phyloP scores from a whole-genome alignment of 352 stramenopile species.

The Phytopythium vexans region DNA sequence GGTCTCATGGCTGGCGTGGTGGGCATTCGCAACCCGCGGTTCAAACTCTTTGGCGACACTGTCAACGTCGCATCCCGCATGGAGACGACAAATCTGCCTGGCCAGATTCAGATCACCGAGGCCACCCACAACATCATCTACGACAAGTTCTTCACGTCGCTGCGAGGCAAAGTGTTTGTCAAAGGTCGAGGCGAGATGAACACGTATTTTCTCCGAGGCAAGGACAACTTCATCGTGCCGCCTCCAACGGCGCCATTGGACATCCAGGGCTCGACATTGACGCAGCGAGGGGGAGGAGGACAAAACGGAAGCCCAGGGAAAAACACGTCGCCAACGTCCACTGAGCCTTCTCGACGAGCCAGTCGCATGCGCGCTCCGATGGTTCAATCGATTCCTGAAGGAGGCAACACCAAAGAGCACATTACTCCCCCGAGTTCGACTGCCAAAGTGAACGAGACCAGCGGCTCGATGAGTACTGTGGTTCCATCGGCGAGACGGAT shows the following conservation, averaged over 20 bases:
- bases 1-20: conserved; percentile 85
- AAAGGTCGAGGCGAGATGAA: conserved; percentile 83
- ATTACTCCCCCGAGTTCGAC: neutral
- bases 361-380: conserved; percentile 10
- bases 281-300: neutral
- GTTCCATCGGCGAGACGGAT: neutral
- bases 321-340: conserved; percentile 3
- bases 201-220: conserved; percentile 75
- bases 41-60: conserved; percentile 87
- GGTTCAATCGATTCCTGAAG: conserved; percentile 24
- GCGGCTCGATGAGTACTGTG: neutral
- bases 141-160: conserved; percentile 64
- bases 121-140: conserved; percentile 61
- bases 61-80: conserved; percentile 86
- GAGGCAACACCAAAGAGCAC: conserved; percentile 5
- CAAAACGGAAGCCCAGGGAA: no score
- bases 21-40: conserved; percentile 77
- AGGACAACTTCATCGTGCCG: conserved; percentile 54
- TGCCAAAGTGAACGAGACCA: neutral
- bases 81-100: conserved; percentile 77
- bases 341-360: conserved; percentile 13
- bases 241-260: conserved; percentile 20
- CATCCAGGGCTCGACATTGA: conserved; percentile 5
- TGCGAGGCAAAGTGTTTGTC: conserved; percentile 75
- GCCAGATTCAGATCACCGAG: conserved; percentile 82